Conservation (phyloP, 805 yeast species). For the Yamadazyma akitaensis region DNA sequence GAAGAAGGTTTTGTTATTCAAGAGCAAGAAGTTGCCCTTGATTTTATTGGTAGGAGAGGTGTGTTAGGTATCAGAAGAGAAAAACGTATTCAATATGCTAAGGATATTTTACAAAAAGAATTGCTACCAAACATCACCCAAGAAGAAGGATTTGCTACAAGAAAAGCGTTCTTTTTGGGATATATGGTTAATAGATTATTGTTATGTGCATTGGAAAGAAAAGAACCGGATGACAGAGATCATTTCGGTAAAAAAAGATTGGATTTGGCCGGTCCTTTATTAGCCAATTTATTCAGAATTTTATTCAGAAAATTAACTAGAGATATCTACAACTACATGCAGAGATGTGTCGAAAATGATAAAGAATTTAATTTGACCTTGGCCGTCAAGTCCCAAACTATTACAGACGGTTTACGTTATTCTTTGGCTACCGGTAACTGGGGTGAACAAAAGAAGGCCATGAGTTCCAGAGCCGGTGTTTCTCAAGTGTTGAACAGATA, state of each 20-base stretch:
- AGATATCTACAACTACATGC: conserved; percentile 97
- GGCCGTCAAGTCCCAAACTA: conserved; percentile 95
- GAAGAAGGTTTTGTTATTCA: conserved; percentile 98
- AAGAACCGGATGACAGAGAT: conserved; percentile 98
- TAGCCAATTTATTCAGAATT: conserved; percentile 93
- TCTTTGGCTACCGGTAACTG: conserved; percentile 99
- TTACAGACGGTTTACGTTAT: conserved; percentile 95
- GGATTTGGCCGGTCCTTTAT: conserved; percentile 96
- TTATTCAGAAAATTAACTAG: conserved; percentile 92
- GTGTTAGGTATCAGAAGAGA: conserved; percentile 95
- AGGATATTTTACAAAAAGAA: conserved; percentile 94
- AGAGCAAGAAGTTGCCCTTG: conserved; percentile 96
- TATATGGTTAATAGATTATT: conserved; percentile 95
- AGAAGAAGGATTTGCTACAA: conserved; percentile 92
- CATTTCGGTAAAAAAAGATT: conserved; percentile 98
- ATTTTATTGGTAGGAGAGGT: conserved; percentile 97
- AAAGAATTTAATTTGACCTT: conserved; percentile 93
- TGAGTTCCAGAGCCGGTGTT: conserved; percentile 98
- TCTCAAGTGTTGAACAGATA: conserved; percentile 97
- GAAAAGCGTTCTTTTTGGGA: conserved; percentile 96
- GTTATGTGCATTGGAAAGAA: conserved; percentile 93
- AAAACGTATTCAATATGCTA: conserved; percentile 96
- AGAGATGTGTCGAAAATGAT: conserved; percentile 96
- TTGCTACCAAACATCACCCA: conserved; percentile 96
- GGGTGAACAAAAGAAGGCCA: conserved; percentile 99